phyloP scores from a whole-genome alignment of 2,329 filamentous ascomycete genomes.

The Epichloe sylvatica region DNA sequence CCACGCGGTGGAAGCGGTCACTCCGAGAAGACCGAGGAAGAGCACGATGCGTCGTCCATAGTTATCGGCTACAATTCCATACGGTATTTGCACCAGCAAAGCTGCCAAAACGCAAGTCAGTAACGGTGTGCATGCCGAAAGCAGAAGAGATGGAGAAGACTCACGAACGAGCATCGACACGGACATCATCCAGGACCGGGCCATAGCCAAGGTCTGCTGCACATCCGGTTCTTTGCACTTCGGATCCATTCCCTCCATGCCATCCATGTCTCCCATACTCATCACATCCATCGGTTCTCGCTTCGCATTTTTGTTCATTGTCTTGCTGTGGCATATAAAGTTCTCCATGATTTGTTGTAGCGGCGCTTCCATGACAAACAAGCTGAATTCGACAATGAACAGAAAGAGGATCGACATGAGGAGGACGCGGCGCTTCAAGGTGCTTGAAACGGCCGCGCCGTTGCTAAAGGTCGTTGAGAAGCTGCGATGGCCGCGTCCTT shows the following conservation, averaged over 20 bases:
- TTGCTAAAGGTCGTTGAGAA: not conserved
- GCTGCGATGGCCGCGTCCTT: not conserved
- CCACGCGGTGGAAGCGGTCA: not conserved
- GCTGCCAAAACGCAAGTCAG: not conserved
- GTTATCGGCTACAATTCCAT: not conserved
- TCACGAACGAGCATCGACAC: not conserved
- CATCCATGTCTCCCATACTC: not conserved
- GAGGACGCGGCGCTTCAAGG: not conserved
- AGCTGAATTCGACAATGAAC: not conserved
- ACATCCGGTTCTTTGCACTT: not conserved
- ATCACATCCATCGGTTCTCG: not conserved
- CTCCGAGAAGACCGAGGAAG: not conserved
- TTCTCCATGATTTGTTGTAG: not conserved
- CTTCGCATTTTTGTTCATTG: not conserved
- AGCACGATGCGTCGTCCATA: not conserved
- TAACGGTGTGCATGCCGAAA: not conserved
- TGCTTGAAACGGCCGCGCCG: not conserved
- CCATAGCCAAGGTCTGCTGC: not conserved
- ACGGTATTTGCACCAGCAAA: not conserved
- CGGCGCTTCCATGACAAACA: not conserved
- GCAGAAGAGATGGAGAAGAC: not conserved
- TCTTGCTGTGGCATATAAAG: not conserved
- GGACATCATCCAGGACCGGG: not conserved
- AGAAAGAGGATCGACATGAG: not conserved
- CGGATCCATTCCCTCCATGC: not conserved